Conservation (phyloP, 768 basidiomycete genomes). For the Suillus weaverae region DNA sequence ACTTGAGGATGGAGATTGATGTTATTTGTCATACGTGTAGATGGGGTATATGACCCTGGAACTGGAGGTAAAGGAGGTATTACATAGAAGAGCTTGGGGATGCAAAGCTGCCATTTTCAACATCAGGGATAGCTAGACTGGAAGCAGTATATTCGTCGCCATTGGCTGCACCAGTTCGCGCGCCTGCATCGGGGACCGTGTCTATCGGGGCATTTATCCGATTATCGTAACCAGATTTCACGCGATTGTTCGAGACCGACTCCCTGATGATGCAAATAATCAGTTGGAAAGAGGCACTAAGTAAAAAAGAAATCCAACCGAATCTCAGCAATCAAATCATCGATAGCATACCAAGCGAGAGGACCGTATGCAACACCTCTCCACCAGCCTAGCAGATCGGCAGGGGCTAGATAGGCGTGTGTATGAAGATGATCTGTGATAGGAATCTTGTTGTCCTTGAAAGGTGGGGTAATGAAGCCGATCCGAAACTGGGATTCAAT, state of each 20-base stretch:
- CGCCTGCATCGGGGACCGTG: conserved; percentile 68
- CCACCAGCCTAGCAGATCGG: conserved; percentile 74
- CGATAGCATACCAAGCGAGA: conserved; percentile 73
- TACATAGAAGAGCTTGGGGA: conserved; percentile 5
- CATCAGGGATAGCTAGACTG: conserved; percentile 43
- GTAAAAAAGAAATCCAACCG: conserved; percentile 44
- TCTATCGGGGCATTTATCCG: conserved; percentile 68
- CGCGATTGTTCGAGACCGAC: conserved; percentile 76
- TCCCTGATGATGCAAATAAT: conserved; percentile 41
- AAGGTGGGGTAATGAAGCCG: conserved; percentile 79
- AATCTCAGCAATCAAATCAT: conserved; percentile 81
- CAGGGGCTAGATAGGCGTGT: conserved; percentile 67
- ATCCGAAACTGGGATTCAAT: conserved; percentile 51
- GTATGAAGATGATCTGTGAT: conserved; percentile 78
- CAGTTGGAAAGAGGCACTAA: conserved; percentile 9
- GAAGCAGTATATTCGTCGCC: conserved; percentile 62
- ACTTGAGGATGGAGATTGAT: background rate
- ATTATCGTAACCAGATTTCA: conserved; percentile 73
- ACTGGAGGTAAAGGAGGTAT: conserved; percentile 27
- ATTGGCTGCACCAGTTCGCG: conserved; percentile 62
- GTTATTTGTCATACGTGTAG: conserved; percentile 30
- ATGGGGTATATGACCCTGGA: conserved; percentile 40
- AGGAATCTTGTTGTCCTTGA: conserved; percentile 76
- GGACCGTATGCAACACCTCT: conserved; percentile 64
- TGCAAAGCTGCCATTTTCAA: conserved; percentile 38